Conservation (phyloP, 176 grass and related monocot genomes). For the Aegilops sharonensis region DNA sequence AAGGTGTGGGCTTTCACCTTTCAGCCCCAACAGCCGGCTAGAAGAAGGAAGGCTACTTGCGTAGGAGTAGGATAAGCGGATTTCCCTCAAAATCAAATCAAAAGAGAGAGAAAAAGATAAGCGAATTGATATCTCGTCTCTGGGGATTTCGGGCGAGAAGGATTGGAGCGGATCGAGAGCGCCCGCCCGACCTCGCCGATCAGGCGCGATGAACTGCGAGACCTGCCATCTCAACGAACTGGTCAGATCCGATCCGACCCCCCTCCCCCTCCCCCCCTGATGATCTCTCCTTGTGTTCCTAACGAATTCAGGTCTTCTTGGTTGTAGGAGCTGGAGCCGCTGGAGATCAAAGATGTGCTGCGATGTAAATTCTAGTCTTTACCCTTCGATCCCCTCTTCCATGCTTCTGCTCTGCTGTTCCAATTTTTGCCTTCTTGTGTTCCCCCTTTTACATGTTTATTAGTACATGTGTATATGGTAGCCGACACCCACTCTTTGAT, state of each 20-base stretch:
- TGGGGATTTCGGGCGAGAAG: neutral
- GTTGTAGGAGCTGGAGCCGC: neutral
- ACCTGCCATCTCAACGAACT: constrained; percentile 21
- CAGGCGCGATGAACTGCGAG: constrained; percentile 26
- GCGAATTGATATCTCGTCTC: no score
- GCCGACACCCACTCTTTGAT: neutral
- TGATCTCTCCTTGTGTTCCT: neutral
- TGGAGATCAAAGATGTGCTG: constrained; percentile 5
- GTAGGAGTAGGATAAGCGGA: neutral
- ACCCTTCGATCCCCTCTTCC: neutral
- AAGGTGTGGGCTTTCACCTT: no score
- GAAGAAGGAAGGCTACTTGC: no score
- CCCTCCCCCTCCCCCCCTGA: no score
- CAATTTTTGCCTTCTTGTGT: neutral
- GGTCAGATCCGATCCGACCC: neutral
- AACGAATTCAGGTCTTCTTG: neutral
- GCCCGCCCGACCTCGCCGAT: neutral
- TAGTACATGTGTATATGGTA: neutral
- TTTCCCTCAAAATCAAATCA: no score
- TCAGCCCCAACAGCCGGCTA: no score
- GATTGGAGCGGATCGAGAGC: neutral
- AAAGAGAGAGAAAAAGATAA: no score
- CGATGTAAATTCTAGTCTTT: constrained; percentile 1
- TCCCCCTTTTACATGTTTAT: neutral
- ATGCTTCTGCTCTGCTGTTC: neutral